Conservation (phyloP, 495 filamentous ascomycete genomes). For the Letharia columbiana region DNA sequence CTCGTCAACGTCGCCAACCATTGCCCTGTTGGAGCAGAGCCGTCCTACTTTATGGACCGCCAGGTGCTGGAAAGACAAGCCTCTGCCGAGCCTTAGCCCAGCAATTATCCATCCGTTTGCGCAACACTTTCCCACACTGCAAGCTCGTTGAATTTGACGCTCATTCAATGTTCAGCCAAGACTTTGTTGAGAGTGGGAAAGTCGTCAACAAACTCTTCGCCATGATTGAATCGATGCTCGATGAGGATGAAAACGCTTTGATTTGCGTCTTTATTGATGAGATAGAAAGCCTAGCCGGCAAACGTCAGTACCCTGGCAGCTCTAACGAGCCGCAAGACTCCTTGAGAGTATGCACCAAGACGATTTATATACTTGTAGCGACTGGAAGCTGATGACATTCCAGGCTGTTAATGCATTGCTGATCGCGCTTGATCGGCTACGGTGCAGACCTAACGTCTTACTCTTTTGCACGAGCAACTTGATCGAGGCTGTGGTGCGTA, state of each 20-base stretch:
- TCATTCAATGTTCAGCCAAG: slow-evolving; percentile 44
- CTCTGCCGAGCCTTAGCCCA: slow-evolving; percentile 46
- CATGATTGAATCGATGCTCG: slow-evolving; percentile 35
- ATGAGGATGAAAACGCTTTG: slow-evolving; percentile 38
- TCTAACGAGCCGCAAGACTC: slow-evolving; percentile 43
- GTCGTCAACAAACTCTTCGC: slow-evolving; percentile 43
- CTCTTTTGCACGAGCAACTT: slow-evolving; percentile 48
- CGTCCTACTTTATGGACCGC: slow-evolving; percentile 47
- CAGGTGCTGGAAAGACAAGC: slow-evolving; percentile 47
- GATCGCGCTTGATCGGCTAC: slow-evolving; percentile 35
- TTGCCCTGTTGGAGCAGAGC: slow-evolving; percentile 33
- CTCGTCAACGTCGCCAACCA: slow-evolving; percentile 27
- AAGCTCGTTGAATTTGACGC: slow-evolving; percentile 46
- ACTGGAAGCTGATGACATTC: not conserved
- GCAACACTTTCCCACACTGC: slow-evolving; percentile 34
- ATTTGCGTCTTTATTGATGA: slow-evolving; percentile 49
- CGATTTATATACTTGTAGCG: not conserved
- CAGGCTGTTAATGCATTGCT: slow-evolving; percentile 32
- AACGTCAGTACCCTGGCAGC: slow-evolving; percentile 35
- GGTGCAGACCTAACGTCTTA: slow-evolving; percentile 36
- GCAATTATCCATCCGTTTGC: slow-evolving; percentile 48
- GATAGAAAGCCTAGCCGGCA: slow-evolving; percentile 44
- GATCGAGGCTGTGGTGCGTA: slow-evolving; percentile 32
- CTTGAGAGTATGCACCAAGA: slow-evolving; percentile 32
- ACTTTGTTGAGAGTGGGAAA: slow-evolving; percentile 49